These are phyloP conservation scores for Cadophora gregata DNA, from an alignment of 2,329 filamentous ascomycete genomes.

Conservation along the genomic window DNA sequence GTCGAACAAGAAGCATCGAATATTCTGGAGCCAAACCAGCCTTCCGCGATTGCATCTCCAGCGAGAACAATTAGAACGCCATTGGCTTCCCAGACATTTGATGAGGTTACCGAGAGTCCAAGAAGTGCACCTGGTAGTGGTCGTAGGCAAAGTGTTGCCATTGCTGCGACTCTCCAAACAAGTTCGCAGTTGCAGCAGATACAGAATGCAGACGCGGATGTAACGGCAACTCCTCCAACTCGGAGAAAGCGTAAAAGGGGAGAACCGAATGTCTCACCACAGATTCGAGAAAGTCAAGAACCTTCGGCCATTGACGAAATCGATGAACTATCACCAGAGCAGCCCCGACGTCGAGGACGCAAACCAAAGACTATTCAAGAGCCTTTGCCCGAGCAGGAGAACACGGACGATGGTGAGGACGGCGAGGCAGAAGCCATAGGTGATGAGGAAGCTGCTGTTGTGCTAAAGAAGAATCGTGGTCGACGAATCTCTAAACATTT, in stretches of 20 bases:
- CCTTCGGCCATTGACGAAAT: conserved; percentile 29
- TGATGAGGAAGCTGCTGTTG: conserved; percentile 45
- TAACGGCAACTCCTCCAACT: conserved; percentile 26
- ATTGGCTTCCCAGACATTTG: conserved; percentile 33
- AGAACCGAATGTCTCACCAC: conserved; percentile 1
- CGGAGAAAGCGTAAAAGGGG: conserved; percentile 38
- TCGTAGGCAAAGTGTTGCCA: conserved; percentile 53
- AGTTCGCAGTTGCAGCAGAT: conserved; percentile 30
- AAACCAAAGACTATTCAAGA: conserved; percentile 11
- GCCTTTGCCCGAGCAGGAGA: conserved; percentile 44
- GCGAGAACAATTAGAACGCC: conserved; percentile 19
- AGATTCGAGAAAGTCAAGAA: neutral
- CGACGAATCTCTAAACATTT: conserved; percentile 40
- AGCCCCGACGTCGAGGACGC: conserved; percentile 31
- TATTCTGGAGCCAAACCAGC: neutral
- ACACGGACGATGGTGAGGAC: conserved; percentile 33
- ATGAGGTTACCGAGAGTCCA: conserved; percentile 61
- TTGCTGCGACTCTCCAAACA: conserved; percentile 34
- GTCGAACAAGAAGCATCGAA: neutral
- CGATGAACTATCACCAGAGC: conserved; percentile 45
- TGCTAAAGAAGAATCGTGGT: conserved; percentile 48
- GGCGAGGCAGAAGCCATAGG: conserved; percentile 44
- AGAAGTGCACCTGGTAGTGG: conserved; percentile 61
- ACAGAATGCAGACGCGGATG: conserved; percentile 20
- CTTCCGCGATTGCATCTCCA: conserved; percentile 3